A percentile compares a stretch with the other conserved stretches of the same genome.
Conservation (phyloP, 2,329 filamentous ascomycete species). For the Ophiobolus disseminans region DNA sequence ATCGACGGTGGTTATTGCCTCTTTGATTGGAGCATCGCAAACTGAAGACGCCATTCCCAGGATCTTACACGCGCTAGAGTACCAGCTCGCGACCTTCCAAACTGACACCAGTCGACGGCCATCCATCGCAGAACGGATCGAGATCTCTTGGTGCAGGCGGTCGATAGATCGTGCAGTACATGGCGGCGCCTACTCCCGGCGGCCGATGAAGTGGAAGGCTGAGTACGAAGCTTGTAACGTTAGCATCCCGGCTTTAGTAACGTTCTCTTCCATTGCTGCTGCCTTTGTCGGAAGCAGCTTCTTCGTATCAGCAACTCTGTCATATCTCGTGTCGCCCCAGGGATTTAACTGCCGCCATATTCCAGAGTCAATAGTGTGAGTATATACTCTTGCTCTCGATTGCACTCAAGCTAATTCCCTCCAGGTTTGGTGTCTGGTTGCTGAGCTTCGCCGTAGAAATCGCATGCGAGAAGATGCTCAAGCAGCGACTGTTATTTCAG, state of each 20-base stretch:
- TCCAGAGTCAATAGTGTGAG: constrained; percentile 24
- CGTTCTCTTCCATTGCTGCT: constrained; percentile 5
- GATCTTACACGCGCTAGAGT: constrained; percentile 23
- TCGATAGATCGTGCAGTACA: constrained; percentile 15
- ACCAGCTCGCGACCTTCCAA: constrained; percentile 9
- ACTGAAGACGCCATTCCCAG: constrained; percentile 24
- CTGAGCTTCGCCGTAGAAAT: constrained; percentile 18
- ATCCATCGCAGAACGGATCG: constrained; percentile 12
- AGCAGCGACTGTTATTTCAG: constrained; percentile 13
- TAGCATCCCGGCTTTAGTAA: constrained; percentile 4
- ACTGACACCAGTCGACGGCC: constrained; percentile 9
- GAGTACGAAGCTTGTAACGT: not conserved
- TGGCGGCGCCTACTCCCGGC: constrained; percentile 24
- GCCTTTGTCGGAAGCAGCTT: constrained; percentile 17
- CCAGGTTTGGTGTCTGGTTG: constrained; percentile 22
- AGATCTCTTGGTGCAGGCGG: constrained; percentile 15
- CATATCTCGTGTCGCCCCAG: constrained; percentile 19
- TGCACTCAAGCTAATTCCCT: not conserved
- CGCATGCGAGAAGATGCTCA: constrained; percentile 13
- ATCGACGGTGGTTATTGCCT: constrained; percentile 17
- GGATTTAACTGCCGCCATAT: constrained; percentile 24
- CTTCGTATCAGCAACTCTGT: constrained; percentile 18
- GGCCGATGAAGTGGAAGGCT: constrained; percentile 19
- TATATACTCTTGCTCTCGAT: not conserved
- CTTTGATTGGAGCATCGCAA: constrained; percentile 24